Percentiles rank a stretch among this genome's conserved stretches.
Evolutionary conservation across 2,329 filamentous ascomycete species (phyloP).

Genomic region (Xylariaceae sp.): DNA sequence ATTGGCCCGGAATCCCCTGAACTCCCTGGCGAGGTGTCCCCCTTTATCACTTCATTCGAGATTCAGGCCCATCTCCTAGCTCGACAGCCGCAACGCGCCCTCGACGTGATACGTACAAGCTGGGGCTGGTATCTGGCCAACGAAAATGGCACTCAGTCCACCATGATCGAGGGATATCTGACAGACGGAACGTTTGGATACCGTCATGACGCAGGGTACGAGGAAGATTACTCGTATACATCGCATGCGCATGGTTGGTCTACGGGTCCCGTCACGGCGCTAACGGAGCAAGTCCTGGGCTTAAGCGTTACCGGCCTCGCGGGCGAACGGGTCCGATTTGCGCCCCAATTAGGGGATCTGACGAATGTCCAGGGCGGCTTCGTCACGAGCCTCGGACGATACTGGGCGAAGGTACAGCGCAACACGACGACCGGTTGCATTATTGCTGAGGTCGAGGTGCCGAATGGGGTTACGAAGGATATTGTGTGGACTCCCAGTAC

Average conservation of each 20-base stretch:
- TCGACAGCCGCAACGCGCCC: conserved; percentile 43
- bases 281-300: conserved; percentile 42
- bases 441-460: conserved; percentile 2
- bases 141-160: conserved; percentile 52
- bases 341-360: conserved; percentile 38
- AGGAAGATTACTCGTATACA: conserved; percentile 42
- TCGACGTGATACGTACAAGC: conserved; percentile 49
- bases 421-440: background rate
- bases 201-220: conserved; percentile 47
- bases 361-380: conserved; percentile 38
- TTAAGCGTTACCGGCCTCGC: conserved; percentile 35
- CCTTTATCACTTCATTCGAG: conserved; percentile 55
- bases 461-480: background rate
- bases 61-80: conserved; percentile 51
- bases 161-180: conserved; percentile 55
- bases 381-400: conserved; percentile 36
- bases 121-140: conserved; percentile 59
- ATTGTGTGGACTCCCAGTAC: background rate
- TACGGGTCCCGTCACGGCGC: conserved; percentile 42
- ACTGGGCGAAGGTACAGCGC: background rate
- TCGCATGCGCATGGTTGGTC: conserved; percentile 49
- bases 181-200: conserved; percentile 54
- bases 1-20: conserved; percentile 53
- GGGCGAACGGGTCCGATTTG: conserved; percentile 35
- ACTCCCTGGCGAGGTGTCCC: conserved; percentile 51